Conservation (phyloP, 495 filamentous ascomycete genomes). For the Podospora bellae-mahoneyi region DNA sequence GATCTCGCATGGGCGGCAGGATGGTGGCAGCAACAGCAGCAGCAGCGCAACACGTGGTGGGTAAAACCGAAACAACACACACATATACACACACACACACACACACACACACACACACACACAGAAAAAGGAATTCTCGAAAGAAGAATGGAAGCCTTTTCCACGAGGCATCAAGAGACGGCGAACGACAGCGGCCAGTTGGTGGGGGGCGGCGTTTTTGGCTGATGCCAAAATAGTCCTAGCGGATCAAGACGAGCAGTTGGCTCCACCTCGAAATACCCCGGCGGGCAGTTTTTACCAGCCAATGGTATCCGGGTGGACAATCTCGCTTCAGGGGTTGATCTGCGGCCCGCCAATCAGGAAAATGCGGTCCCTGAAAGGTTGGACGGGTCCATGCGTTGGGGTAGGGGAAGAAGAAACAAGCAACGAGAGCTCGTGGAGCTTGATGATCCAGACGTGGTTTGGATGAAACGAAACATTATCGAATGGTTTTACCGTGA, state of each 20-base stretch:
- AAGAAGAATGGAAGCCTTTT: background rate
- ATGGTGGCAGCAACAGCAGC: background rate
- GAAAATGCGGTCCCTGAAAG: conserved; percentile 22
- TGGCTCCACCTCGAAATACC: conserved; percentile 1
- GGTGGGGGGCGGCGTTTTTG: background rate
- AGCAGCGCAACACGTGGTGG: background rate
- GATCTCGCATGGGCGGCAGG: background rate
- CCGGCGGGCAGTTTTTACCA: background rate
- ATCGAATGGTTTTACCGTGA: background rate
- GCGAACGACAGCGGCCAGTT: background rate
- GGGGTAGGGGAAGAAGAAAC: background rate
- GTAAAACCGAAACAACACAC: background rate
- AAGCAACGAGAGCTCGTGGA: background rate
- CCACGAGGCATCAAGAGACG: background rate
- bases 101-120: background rate
- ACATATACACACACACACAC: no score
- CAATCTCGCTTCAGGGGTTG: conserved; percentile 31
- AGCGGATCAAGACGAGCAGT: background rate
- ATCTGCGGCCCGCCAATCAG: conserved; percentile 24
- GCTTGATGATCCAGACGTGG: background rate
- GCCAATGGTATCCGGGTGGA: conserved; percentile 23
- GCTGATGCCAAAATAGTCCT: background rate
- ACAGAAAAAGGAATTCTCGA: background rate
- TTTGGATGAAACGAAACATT: background rate
- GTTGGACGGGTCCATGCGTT: conserved; percentile 5